Conservation (phyloP, 208 protist species). For the Crithidia acanthocephali region DNA sequence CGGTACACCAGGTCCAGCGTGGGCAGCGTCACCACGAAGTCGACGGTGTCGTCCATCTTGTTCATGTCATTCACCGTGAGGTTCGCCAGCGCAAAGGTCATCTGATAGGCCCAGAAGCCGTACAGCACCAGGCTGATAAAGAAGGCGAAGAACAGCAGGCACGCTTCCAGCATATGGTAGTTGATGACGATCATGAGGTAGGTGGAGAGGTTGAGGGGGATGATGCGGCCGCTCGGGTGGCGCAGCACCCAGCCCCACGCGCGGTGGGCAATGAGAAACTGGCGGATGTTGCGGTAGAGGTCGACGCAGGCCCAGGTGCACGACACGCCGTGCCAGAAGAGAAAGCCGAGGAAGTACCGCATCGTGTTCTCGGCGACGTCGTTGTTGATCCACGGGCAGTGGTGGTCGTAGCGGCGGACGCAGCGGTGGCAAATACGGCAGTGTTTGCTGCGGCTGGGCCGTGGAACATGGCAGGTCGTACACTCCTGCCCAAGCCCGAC, state of each 20-base stretch:
- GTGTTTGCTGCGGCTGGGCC: constrained; percentile 95
- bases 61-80: constrained; percentile 90
- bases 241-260: constrained; percentile 74
- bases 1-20: constrained; percentile 63
- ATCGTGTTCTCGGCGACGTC: constrained; percentile 95
- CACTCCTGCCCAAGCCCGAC: constrained; percentile 54
- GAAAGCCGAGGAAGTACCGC: constrained; percentile 91
- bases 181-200: constrained; percentile 74
- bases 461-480: constrained; percentile 70
- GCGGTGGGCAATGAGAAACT: constrained; percentile 53
- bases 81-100: constrained; percentile 78
- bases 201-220: constrained; percentile 45
- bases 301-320: constrained; percentile 85
- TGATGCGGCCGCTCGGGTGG: constrained; percentile 27
- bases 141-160: constrained; percentile 78
- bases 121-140: constrained; percentile 78
- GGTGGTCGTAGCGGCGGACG: constrained; percentile 96
- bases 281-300: constrained; percentile 54
- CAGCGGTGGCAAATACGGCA: constrained; percentile 92
- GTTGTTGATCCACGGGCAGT: constrained; percentile 98
- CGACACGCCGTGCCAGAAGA: constrained; percentile 82
- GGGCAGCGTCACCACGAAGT: constrained; percentile 58
- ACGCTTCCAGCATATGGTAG: constrained; percentile 61
- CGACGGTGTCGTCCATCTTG: constrained; percentile 83
- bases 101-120: constrained; percentile 83